Conservation (phyloP, 176 grass and related monocot genomes). For the Urochloa ruziziensis region DNA sequence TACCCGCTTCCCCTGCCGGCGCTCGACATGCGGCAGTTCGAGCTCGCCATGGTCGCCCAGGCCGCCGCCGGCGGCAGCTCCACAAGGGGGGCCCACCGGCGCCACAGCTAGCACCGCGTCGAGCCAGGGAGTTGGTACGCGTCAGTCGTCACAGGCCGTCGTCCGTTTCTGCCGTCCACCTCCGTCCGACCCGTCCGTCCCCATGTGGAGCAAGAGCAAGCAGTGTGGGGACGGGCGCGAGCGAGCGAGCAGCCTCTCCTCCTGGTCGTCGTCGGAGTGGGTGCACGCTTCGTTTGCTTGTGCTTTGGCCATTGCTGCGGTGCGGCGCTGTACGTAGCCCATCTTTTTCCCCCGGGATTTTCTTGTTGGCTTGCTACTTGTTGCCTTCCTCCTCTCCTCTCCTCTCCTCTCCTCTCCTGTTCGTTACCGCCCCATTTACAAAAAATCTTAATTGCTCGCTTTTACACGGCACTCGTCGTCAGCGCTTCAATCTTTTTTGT, state of each 20-base stretch:
- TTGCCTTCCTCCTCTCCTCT: background rate
- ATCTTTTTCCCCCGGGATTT: constrained; percentile 1
- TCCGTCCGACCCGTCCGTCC: background rate
- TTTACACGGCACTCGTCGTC: too few relatives aligned
- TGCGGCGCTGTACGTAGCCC: constrained; percentile 15
- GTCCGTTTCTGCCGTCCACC: constrained; percentile 25
- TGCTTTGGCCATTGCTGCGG: constrained; percentile 22
- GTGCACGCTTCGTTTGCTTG: constrained; percentile 2
- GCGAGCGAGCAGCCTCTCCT: background rate
- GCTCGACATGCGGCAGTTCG: constrained; percentile 61
- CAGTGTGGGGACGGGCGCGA: background rate
- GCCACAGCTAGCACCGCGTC: constrained; percentile 25
- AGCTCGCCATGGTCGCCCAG: constrained; percentile 73
- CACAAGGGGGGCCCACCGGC: background rate
- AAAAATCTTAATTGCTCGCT: background rate
- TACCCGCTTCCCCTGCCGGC: constrained; percentile 10
- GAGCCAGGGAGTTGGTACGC: background rate
- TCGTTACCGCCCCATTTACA: background rate
- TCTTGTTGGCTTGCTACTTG: constrained; percentile 39
- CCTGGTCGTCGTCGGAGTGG: constrained; percentile 8
- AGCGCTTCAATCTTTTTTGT: background rate
- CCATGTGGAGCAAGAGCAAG: background rate
- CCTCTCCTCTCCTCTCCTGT: too few relatives aligned
- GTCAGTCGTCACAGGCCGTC: constrained; percentile 33
- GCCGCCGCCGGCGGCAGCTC: background rate